Evolutionary conservation across 2,329 filamentous ascomycete genomes (phyloP), one percentile per base, ranked within the genome.

Genomic region (Claviceps lovelessii): DNA sequence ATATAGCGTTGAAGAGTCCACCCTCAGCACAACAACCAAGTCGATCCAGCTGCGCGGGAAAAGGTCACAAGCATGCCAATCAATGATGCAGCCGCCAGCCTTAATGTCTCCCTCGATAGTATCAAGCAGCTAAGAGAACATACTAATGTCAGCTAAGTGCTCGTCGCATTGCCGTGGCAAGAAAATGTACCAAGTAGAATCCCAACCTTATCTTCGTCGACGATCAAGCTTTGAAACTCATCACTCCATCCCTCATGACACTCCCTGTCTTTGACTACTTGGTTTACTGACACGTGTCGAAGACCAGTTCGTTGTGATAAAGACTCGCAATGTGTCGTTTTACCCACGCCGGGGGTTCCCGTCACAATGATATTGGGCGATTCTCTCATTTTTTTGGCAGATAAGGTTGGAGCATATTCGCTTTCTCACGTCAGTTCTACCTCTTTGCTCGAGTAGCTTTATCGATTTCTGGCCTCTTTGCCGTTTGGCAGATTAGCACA

Each of bases 1-100:
- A 66, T 93, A 97, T 3, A 95, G 78, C 15, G 85, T 74, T 23
- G 80, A 81, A 19, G 88, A 90, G 62, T 93, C 83, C 55, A 87
- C 88, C 49, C 93, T 79, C 59, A 98, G 70, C 54, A 98, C 93
- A 5, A 97, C 86, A 0, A 98, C 90, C 2, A 98, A 79, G 68
- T 98, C 93, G 65, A 98, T 86, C 88, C 90, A 94, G 65, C 86
- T 86, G 67, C 86, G 84, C 2, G 93, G 93, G 65, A 97, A 97
- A 28, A 97, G 73, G 64, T 97, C 93, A 73, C 91, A 97, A 2
- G 90, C 91, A 71, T 98, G 93, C 91, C 93, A 98, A 73, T 98
- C 93, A 65, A 98, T 86, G 62, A 98, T 83, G 69, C 83, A 88
- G 23, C 93, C 93, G 55, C 91, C 91, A 23, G 79, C 72, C 58